phyloP scores from a whole-genome alignment of 768 basidiomycete species.

The Pilatotrama ljubarskyi region DNA sequence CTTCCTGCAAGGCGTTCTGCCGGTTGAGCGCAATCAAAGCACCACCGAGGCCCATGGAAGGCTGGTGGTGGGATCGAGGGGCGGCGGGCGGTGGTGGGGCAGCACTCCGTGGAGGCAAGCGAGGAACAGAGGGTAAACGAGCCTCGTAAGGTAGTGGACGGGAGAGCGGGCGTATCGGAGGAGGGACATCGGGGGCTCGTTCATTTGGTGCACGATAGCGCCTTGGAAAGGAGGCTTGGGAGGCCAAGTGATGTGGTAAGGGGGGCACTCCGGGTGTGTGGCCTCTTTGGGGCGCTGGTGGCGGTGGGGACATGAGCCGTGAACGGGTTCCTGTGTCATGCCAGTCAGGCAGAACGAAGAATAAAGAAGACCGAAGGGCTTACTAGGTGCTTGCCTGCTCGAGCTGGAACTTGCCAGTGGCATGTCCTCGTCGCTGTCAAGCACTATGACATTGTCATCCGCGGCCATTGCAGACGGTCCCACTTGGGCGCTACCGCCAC shows the following conservation, averaged over 20 bases:
- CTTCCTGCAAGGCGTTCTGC: conserved; percentile 25
- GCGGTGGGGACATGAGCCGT: conserved; percentile 22
- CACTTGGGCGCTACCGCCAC: conserved; percentile 10
- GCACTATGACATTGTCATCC: conserved; percentile 29
- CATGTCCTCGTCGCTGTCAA: conserved; percentile 42
- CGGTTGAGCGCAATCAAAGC: conserved; percentile 51
- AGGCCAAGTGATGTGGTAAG: conserved; percentile 40
- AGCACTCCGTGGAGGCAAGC: conserved; percentile 26
- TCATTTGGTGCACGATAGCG: conserved; percentile 38
- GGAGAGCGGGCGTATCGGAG: conserved; percentile 46
- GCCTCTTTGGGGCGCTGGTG: conserved; percentile 44
- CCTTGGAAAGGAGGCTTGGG: conserved; percentile 40
- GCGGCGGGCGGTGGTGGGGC: conserved; percentile 31
- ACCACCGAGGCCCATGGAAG: conserved; percentile 66
- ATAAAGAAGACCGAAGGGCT: background rate
- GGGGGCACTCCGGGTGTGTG: conserved; percentile 59
- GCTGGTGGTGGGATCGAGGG: conserved; percentile 55
- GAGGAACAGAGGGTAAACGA: conserved; percentile 29
- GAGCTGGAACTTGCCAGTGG: conserved; percentile 16
- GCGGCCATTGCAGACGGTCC: background rate
- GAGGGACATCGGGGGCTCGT: conserved; percentile 15
- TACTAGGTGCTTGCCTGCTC: conserved; percentile 15
- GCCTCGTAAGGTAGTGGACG: conserved; percentile 56
- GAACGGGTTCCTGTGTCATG: conserved; percentile 4
- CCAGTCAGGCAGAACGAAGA: background rate